Conservation (phyloP, 2,329 filamentous ascomycete genomes). For the Sarocladium oryzae region DNA sequence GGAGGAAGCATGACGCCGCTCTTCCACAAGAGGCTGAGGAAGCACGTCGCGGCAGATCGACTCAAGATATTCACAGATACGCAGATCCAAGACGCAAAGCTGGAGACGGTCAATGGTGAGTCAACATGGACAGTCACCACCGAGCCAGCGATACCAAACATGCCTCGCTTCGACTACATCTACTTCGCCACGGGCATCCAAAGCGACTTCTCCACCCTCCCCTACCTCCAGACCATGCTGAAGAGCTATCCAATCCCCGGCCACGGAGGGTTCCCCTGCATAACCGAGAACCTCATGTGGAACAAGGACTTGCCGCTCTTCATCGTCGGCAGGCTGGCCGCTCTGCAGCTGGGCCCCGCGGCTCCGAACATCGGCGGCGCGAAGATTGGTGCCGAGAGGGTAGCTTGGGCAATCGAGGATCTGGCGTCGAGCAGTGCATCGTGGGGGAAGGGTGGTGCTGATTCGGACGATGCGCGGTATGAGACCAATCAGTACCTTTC, state of each 20-base stretch:
- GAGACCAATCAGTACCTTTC: constrained; percentile 24
- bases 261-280: constrained; percentile 61
- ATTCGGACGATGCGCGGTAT: constrained; percentile 1
- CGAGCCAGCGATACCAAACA: constrained; percentile 38
- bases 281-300: constrained; percentile 76
- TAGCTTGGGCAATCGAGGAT: constrained; percentile 64
- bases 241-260: constrained; percentile 53
- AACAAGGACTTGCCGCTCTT: constrained; percentile 66
- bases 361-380: constrained; percentile 70
- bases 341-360: constrained; percentile 62
- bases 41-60: constrained; percentile 45
- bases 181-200: constrained; percentile 71
- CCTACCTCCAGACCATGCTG: constrained; percentile 54
- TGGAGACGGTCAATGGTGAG: constrained; percentile 27
- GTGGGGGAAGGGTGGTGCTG: constrained; percentile 14
- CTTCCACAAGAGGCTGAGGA: constrained; percentile 60
- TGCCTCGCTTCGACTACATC: constrained; percentile 60
- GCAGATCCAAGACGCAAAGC: constrained; percentile 42
- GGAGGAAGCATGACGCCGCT: constrained; percentile 71
- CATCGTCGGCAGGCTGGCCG: constrained; percentile 61
- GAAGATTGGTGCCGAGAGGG: constrained; percentile 64
- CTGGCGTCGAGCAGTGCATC: constrained; percentile 19
- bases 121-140: constrained; percentile 39
- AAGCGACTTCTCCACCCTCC: constrained; percentile 53
- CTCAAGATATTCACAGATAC: constrained; percentile 54